A percentile compares a stretch with the other conserved stretches of the same genome.
Evolutionary conservation across 139 green algal genomes (phyloP).

Genomic region (Monoraphidium neglectum): DNA sequence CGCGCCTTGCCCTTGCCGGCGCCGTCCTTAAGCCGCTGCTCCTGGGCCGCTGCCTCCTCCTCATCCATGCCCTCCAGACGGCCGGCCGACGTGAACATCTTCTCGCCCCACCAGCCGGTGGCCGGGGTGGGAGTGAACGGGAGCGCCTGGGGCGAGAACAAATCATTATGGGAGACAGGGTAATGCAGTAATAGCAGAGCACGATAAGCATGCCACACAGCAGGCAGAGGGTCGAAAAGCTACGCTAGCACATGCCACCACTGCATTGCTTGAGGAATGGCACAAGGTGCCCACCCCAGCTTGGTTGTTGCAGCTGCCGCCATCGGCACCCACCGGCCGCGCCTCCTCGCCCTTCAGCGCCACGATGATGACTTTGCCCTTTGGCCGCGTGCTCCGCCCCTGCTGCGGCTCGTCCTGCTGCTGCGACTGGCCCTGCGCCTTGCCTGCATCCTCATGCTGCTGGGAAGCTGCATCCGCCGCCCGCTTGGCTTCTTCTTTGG

Average conservation of each 20-base stretch:
- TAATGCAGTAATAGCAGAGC: background rate
- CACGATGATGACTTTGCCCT: conserved; percentile 41
- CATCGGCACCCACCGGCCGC: conserved; percentile 1
- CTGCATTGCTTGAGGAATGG: background rate
- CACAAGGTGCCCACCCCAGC: background rate
- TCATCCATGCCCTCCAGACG: conserved; percentile 61
- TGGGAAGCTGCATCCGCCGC: conserved; percentile 1
- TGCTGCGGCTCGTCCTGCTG: conserved; percentile 23
- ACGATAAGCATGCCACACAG: background rate
- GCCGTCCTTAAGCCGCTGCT: background rate
- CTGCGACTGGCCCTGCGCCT: conserved; percentile 7
- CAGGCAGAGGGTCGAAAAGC: conserved; percentile 9
- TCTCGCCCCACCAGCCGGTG: conserved; percentile 79
- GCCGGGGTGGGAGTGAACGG: conserved; percentile 48
- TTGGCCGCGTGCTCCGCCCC: conserved; percentile 4
- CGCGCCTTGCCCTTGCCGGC: conserved; percentile 10
- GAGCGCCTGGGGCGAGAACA: background rate
- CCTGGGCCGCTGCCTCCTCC: conserved; percentile 30
- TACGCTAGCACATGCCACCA: background rate
- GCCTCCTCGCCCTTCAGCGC: conserved; percentile 22
- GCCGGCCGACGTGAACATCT: conserved; percentile 61
- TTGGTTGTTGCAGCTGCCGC: background rate
- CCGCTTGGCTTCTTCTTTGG: background rate
- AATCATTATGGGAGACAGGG: background rate
- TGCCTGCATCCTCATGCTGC: conserved; percentile 4